Base-by-base conservation (phyloP, 2,329 filamentous ascomycete genomes). In the Cordyceps cateniannulata region DNA sequence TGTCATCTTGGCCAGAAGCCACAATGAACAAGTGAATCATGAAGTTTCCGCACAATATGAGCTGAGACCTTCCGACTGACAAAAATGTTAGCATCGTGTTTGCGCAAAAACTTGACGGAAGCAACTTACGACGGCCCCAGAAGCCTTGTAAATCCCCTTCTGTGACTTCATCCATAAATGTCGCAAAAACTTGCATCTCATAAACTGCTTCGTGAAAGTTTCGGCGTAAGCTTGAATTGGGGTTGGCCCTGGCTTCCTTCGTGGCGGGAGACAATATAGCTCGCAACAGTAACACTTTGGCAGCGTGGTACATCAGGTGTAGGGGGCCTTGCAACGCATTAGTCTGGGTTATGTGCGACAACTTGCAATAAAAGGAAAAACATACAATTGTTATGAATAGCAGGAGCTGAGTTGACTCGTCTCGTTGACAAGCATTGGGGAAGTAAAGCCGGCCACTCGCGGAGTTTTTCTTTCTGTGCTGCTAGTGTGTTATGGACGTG, bases 1-100 rank as follows among this genome's bases (percentile, higher is more conserved):
- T 69, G 52, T 77, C 70, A 3, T 62, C 61, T 3, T 66, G 66
- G 8, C 72, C 70, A 0, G 75, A 72, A 0, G 77, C 76, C 4
- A 78, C 68, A 1, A 80, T 69, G 52, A 80, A 80, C 0, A 80
- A 70, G 62, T 79, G 79, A 27, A 80, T 77, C 52, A 80, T 69
- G 56, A 80, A 79, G 63, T 80, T 80, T 18, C 77, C 76, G 42
- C 75, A 77, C 0, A 79, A 68, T 3, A 79, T 78, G 0, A 80
- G 67, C 60, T 80, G 77, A 8, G 76, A 78, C 16, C 78, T 73
- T 22, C 66, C 69, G 62, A 35, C 29, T 38, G 29, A 8, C 20
- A 66, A 59, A 6, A 59, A 6, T 12, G 32, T 54, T 50, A 29
- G 38, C 29, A 44, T 9, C 5, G 14, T 14, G 8, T 1, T 9